phyloP scores from a whole-genome alignment of 805 yeast genomes.

The Priceomyces medius region DNA sequence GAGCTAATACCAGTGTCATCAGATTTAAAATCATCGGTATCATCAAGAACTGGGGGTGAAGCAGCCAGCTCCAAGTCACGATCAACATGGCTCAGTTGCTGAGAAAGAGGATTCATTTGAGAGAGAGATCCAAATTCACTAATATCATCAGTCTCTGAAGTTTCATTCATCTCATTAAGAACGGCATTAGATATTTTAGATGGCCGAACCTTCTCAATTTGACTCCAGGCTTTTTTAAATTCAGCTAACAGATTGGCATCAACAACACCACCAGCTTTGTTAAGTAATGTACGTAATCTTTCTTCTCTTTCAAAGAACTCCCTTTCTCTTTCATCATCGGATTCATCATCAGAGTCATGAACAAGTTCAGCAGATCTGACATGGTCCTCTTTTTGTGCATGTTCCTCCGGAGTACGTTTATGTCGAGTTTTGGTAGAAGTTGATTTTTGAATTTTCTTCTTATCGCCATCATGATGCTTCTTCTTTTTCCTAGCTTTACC shows the following conservation, averaged over 20 bases:
- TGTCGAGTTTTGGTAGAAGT: slow-evolving; percentile 9
- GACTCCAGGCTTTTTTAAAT: slow-evolving; percentile 32
- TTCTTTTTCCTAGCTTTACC: slow-evolving; percentile 28
- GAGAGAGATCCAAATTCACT: neutral
- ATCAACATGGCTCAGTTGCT: neutral
- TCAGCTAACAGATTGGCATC: slow-evolving; percentile 31
- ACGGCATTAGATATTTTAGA: neutral
- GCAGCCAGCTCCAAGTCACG: neutral
- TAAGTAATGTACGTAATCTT: slow-evolving; percentile 41
- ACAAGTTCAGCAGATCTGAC: slow-evolving; percentile 54
- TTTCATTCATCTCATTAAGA: neutral
- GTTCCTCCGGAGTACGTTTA: slow-evolving; percentile 5
- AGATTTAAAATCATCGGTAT: slow-evolving; percentile 11
- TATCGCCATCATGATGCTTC: slow-evolving; percentile 6
- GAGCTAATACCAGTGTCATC: neutral
- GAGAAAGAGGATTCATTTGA: neutral
- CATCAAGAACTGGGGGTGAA: slow-evolving; percentile 2
- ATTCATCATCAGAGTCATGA: slow-evolving; percentile 61
- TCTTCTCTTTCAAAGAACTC: slow-evolving; percentile 59
- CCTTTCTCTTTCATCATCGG: slow-evolving; percentile 54
- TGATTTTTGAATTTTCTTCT: slow-evolving; percentile 1
- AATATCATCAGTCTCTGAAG: neutral
- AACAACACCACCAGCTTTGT: slow-evolving; percentile 38
- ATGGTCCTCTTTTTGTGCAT: slow-evolving; percentile 9
- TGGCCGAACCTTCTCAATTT: slow-evolving; percentile 12